A percentile compares a stretch with the other conserved stretches of the same genome.
Conservation (phyloP, 2,329 filamentous ascomycete genomes). For the Trichoderma lentiforme region DNA sequence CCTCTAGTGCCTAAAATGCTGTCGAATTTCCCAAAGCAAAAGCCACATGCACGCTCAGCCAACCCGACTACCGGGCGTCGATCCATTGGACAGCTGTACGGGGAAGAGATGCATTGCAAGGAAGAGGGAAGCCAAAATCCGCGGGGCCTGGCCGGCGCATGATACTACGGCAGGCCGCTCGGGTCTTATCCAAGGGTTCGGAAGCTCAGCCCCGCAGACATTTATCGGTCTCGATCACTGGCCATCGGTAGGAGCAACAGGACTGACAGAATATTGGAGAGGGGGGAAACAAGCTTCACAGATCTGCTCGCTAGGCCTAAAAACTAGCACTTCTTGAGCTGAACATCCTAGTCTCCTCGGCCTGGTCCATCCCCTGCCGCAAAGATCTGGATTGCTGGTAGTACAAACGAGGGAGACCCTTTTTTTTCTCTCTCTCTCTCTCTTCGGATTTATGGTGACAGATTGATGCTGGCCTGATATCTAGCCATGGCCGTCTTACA, state of each 20-base stretch:
- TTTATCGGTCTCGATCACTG: not conserved
- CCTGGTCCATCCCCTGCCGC: not conserved
- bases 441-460: not conserved
- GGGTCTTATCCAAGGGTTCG: conserved; percentile 9
- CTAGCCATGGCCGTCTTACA: not conserved
- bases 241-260: not conserved
- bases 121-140: not conserved
- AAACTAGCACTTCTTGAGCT: conserved; percentile 4
- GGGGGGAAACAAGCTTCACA: not conserved
- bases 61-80: not conserved
- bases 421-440: not conserved
- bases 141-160: not conserved
- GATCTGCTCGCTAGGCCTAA: conserved; percentile 9
- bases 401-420: not conserved
- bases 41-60: not conserved
- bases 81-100: conserved; percentile 7
- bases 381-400: not conserved
- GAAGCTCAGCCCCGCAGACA: not conserved
- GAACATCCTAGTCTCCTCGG: not conserved
- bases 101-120: not conserved
- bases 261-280: not conserved
- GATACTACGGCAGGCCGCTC: conserved; percentile 7
- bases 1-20: not conserved
- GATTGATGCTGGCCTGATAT: not conserved
- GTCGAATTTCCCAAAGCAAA: conserved; percentile 1